These are phyloP conservation scores for Triangularia verruculosa DNA, from an alignment of 2,329 filamentous ascomycete species.

Conservation along the genomic window DNA sequence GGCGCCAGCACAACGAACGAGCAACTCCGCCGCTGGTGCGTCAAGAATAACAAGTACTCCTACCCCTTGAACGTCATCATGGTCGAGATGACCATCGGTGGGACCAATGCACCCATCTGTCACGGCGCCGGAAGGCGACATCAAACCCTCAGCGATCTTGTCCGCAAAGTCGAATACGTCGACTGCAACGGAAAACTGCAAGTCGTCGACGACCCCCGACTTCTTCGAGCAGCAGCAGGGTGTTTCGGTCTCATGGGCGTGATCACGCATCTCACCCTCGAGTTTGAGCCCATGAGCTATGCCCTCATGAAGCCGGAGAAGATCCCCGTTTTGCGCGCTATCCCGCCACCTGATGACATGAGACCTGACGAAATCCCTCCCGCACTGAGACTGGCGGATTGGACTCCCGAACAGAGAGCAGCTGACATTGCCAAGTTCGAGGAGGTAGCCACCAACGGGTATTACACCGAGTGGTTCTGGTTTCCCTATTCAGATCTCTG, in stretches of 20 bases:
- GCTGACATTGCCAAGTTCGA: conserved; percentile 39
- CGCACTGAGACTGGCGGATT: conserved; percentile 33
- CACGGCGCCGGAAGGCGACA: conserved; percentile 45
- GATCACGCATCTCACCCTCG: conserved; percentile 47
- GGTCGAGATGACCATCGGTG: conserved; percentile 47
- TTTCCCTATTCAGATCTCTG: conserved; percentile 44
- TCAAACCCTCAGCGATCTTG: conserved; percentile 44
- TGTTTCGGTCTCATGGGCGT: conserved; percentile 47
- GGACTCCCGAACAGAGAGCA: conserved; percentile 34
- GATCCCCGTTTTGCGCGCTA: conserved; percentile 39
- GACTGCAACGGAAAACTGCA: conserved; percentile 43
- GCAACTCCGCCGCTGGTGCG: conserved; percentile 44
- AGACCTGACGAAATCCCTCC: conserved; percentile 35
- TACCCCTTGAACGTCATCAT: conserved; percentile 46
- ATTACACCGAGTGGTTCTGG: conserved; percentile 51
- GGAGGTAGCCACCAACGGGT: conserved; percentile 37
- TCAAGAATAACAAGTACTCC: conserved; percentile 39
- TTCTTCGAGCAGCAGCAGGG: conserved; percentile 42
- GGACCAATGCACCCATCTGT: conserved; percentile 44
- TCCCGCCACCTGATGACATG: conserved; percentile 40
- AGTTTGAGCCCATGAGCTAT: conserved; percentile 46
- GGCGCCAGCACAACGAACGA: conserved; percentile 46
- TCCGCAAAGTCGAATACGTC: conserved; percentile 46
- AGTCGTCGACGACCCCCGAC: conserved; percentile 37
- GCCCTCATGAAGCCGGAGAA: conserved; percentile 45